These are phyloP conservation scores for Penicillium sp. DNA, from an alignment of 2,329 filamentous ascomycete genomes.

Conservation along the genomic window DNA sequence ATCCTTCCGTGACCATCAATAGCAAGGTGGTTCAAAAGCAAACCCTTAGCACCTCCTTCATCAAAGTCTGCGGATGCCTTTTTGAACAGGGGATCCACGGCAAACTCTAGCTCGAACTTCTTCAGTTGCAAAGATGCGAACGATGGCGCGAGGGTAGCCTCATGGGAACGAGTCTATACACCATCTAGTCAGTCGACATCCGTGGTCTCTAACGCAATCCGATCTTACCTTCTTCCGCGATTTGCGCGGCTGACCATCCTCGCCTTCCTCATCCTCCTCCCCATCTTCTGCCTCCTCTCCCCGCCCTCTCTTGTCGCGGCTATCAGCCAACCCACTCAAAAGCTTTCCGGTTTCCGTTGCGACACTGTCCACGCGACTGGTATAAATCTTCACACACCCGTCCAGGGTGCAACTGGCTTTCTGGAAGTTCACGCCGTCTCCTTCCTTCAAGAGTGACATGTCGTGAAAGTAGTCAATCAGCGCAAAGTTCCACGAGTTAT, in stretches of 20 bases:
- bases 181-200: conserved; percentile 20
- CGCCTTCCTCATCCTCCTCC: conserved; percentile 60
- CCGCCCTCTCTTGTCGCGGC: conserved; percentile 64
- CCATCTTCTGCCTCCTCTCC: conserved; percentile 59
- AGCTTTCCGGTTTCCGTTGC: conserved; percentile 96
- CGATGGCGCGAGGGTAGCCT: conserved; percentile 85
- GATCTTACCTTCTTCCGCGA: conserved; percentile 65
- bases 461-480: conserved; percentile 99
- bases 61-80: conserved; percentile 98
- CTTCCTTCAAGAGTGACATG: conserved; percentile 94
- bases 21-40: conserved; percentile 92
- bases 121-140: conserved; percentile 89
- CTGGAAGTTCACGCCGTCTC: conserved; percentile 96
- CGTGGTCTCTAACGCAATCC: neutral
- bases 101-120: conserved; percentile 95
- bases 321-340: conserved; percentile 83
- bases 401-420: conserved; percentile 97
- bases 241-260: conserved; percentile 48
- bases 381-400: conserved; percentile 99
- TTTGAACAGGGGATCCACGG: conserved; percentile 97
- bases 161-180: conserved; percentile 66
- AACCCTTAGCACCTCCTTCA: conserved; percentile 91
- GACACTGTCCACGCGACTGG: conserved; percentile 94
- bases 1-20: conserved; percentile 90
- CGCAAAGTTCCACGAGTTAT: conserved; percentile 99